Evolutionary conservation across 768 basidiomycete genomes (phyloP).

Genomic region (Rossbeevera mucosa): DNA sequence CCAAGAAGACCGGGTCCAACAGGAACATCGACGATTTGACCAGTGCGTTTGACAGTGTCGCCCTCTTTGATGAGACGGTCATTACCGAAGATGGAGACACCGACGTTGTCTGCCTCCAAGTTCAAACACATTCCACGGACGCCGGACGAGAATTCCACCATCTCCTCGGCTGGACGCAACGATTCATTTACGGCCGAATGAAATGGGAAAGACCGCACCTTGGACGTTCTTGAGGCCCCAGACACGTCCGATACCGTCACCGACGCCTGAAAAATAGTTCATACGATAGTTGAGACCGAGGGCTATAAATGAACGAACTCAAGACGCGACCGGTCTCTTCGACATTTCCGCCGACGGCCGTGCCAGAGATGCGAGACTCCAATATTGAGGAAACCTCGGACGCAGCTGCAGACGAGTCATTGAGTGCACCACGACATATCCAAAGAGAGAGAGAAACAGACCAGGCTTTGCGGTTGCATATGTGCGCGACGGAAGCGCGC

Average conservation of each 20-base stretch:
- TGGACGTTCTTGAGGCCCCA: conserved; percentile 99
- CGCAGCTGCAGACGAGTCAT: conserved; percentile 56
- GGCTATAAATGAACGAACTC: conserved; percentile 53
- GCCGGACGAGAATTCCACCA: conserved; percentile 99
- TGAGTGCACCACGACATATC: conserved; percentile 6
- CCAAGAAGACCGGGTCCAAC: conserved; percentile 96
- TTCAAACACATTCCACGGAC: conserved; percentile 99
- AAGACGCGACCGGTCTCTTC: conserved; percentile 99
- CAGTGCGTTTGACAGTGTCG: conserved; percentile 99
- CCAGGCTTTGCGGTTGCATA: conserved; percentile 99
- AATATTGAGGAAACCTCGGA: conserved; percentile 99
- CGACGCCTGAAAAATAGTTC: conserved; percentile 62
- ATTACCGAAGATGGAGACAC: conserved; percentile 99
- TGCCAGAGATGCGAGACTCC: conserved; percentile 95
- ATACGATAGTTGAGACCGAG: conserved; percentile 1
- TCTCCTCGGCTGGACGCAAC: conserved; percentile 80
- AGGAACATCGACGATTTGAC: conserved; percentile 99
- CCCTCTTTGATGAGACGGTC: conserved; percentile 99
- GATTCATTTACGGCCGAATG: conserved; percentile 1
- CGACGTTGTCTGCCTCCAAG: conserved; percentile 99
- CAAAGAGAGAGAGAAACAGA: conserved; percentile 36
- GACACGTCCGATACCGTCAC: conserved; percentile 99
- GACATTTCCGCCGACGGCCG: conserved; percentile 86
- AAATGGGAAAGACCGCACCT: conserved; percentile 45
- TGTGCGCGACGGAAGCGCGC: conserved; percentile 60